A percentile compares a stretch with the other conserved stretches of the same genome.
These are phyloP conservation scores for Phytophthora vignae DNA, from an alignment of 352 stramenopile genomes.

Conservation along the genomic window DNA sequence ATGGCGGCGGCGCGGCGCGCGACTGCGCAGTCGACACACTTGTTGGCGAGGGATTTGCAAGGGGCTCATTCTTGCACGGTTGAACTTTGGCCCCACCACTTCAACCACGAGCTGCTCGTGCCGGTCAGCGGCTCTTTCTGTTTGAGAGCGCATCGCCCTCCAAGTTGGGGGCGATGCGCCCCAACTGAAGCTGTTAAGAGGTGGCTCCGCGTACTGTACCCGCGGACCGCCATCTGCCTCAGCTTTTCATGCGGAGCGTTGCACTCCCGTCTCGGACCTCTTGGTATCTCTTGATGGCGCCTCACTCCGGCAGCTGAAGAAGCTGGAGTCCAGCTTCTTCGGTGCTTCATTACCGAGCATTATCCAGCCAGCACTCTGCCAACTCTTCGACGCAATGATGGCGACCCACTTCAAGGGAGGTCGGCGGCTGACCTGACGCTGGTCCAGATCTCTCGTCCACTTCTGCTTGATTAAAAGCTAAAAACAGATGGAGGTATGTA, in stretches of 20 bases:
- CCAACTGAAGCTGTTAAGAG: conserved; percentile 14
- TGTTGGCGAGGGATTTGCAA: conserved; percentile 1
- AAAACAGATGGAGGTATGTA: too few relatives aligned
- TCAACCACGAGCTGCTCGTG: conserved; percentile 18
- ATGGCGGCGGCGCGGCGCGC: not conserved
- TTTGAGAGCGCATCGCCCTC: conserved; percentile 13
- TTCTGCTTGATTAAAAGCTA: too few relatives aligned
- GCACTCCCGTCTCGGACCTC: not conserved
- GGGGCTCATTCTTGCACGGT: conserved; percentile 24
- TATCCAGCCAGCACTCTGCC: not conserved
- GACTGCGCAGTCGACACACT: not conserved
- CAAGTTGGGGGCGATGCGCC: too few relatives aligned
- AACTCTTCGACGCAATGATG: conserved; percentile 12
- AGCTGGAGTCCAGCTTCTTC: not conserved
- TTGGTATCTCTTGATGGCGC: not conserved
- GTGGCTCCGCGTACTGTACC: not conserved
- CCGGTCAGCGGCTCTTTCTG: conserved; percentile 2
- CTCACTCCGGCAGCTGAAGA: too few relatives aligned
- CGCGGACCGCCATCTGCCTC: not conserved
- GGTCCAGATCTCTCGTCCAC: too few relatives aligned
- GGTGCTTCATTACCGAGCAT: not conserved
- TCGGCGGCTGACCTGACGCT: too few relatives aligned
- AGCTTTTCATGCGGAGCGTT: not conserved
- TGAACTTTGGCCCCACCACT: conserved; percentile 25
- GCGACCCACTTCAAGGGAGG: too few relatives aligned